These are phyloP conservation scores for Hyphodiscus sp. DNA, from an alignment of 2,329 filamentous ascomycete species.

Conservation along the genomic window DNA sequence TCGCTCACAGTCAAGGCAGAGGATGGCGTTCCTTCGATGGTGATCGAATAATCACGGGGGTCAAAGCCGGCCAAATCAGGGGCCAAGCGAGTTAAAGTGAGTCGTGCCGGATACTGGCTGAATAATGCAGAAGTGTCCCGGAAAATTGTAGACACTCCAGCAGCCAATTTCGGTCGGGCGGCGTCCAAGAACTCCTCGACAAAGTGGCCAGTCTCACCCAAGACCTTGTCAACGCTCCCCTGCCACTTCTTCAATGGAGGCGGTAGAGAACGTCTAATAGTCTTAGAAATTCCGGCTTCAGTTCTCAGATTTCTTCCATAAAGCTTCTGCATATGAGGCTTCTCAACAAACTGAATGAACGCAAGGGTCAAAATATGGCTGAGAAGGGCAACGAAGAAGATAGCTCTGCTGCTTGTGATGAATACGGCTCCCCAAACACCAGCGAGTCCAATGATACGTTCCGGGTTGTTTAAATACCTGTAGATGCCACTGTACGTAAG, in stretches of 20 bases:
- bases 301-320: conserved; percentile 79
- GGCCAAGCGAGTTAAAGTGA: conserved; percentile 74
- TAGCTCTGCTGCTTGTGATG: conserved; percentile 81
- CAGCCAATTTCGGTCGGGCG: conserved; percentile 77
- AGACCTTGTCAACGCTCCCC: conserved; percentile 77
- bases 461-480: conserved; percentile 95
- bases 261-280: conserved; percentile 79
- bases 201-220: conserved; percentile 81
- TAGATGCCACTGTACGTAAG: conserved; percentile 97
- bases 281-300: conserved; percentile 88
- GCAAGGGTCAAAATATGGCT: conserved; percentile 79
- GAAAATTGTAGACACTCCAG: conserved; percentile 79
- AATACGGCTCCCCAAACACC: conserved; percentile 94
- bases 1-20: conserved; percentile 47
- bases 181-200: conserved; percentile 86
- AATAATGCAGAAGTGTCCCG: conserved; percentile 83
- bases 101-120: conserved; percentile 79
- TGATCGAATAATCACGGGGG: conserved; percentile 71
- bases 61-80: conserved; percentile 76
- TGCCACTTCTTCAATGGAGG: conserved; percentile 77
- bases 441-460: conserved; percentile 85
- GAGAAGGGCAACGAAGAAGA: conserved; percentile 80
- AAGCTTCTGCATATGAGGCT: conserved; percentile 96
- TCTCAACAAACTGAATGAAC: conserved; percentile 90
- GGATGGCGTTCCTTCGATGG: conserved; percentile 61